Conservation (phyloP, 805 yeast species). For the Ogataea nitratoaversa region DNA sequence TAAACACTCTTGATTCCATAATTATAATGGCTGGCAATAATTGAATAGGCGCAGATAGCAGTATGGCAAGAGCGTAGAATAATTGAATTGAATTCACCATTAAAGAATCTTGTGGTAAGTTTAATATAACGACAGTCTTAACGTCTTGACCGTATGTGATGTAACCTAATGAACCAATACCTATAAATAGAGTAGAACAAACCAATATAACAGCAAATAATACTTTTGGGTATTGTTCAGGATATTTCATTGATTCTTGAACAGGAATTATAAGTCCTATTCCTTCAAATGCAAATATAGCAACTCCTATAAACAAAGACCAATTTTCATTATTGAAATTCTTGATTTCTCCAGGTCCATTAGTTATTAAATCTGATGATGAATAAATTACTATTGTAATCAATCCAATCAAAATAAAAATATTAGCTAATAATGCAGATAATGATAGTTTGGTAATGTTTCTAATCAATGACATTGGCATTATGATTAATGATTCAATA, state of each 20-base stretch:
- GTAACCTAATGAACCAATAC: constrained; percentile 66
- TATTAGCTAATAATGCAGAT: constrained; percentile 68
- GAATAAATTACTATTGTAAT: constrained; percentile 59
- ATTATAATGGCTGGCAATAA: constrained; percentile 75
- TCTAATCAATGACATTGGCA: constrained; percentile 68
- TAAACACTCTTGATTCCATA: constrained; percentile 58
- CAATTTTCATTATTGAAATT: constrained; percentile 54
- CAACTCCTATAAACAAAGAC: constrained; percentile 76
- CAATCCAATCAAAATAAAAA: constrained; percentile 63
- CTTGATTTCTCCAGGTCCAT: constrained; percentile 50
- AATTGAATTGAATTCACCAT: constrained; percentile 63
- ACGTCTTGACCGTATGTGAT: constrained; percentile 61
- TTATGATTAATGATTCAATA: constrained; percentile 52
- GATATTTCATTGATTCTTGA: constrained; percentile 75
- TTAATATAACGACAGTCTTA: constrained; percentile 65
- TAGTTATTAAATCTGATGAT: constrained; percentile 37
- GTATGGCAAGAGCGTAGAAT: constrained; percentile 68
- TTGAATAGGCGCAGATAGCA: constrained; percentile 78
- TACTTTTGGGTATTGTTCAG: constrained; percentile 67
- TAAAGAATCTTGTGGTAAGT: constrained; percentile 64
- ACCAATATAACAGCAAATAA: constrained; percentile 56
- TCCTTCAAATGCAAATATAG: constrained; percentile 86
- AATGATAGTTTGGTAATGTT: constrained; percentile 73
- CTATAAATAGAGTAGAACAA: constrained; percentile 58
- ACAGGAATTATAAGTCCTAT: constrained; percentile 79